Percentiles rank a stretch among this genome's conserved stretches.
Conservation (phyloP, 1,139 yeast genomes). For the Suhomyces coccinellae region DNA sequence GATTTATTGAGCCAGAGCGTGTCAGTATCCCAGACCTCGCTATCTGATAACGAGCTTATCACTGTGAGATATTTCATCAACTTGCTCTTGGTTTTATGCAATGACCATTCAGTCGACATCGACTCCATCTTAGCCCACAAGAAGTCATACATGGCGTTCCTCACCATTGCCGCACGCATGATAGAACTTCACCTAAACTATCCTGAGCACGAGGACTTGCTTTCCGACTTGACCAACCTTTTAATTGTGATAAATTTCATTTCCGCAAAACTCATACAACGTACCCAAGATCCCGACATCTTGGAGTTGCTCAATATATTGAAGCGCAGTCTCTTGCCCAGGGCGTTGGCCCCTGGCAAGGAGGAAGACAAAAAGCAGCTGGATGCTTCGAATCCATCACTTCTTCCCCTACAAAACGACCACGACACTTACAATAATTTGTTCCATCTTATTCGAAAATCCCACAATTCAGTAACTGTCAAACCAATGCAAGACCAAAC, state of each 20-base stretch:
- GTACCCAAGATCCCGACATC: background rate
- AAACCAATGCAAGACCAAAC: constrained; percentile 1
- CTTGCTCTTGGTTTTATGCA: constrained; percentile 7
- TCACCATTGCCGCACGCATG: background rate
- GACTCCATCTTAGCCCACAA: background rate
- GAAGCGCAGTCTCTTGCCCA: constrained; percentile 1
- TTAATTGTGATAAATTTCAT: constrained; percentile 5
- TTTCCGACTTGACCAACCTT: constrained; percentile 6
- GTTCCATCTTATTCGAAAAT: background rate
- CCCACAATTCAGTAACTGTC: background rate
- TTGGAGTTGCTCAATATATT: background rate
- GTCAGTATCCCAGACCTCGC: background rate
- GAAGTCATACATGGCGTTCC: background rate
- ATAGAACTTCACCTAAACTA: constrained; percentile 1
- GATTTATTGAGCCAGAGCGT: constrained; percentile 1
- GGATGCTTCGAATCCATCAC: background rate
- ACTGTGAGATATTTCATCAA: constrained; percentile 8
- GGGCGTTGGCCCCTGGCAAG: background rate
- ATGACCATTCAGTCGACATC: background rate
- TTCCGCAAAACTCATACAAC: background rate
- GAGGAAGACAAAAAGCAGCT: background rate
- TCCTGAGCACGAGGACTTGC: constrained; percentile 4
- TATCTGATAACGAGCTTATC: constrained; percentile 2
- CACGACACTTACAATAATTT: background rate
- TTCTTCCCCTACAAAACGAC: background rate